A percentile compares a stretch with the other conserved stretches of the same genome.
Conservation (phyloP, 805 yeast species). For the Cyberlindnera nakhonratchasimensis region DNA sequence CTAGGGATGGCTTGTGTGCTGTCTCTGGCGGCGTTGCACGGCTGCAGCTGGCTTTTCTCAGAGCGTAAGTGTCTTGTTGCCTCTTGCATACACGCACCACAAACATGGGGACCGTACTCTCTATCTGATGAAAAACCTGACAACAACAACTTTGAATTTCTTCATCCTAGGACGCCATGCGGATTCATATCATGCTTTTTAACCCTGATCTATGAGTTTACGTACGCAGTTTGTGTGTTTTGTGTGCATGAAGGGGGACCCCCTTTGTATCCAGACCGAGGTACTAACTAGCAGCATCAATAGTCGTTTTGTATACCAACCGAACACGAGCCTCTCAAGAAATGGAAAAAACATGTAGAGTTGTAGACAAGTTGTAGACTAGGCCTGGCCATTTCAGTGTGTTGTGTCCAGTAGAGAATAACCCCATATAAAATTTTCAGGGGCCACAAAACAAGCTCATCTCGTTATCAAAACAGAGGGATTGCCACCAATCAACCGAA, state of each 20-base stretch:
- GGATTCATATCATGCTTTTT: slow-evolving; percentile 62
- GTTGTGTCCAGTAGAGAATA: too few species aligned
- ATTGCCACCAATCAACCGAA: not conserved
- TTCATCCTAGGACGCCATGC: slow-evolving; percentile 66
- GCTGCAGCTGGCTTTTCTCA: too few species aligned
- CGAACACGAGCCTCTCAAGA: too few species aligned
- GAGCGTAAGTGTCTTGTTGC: too few species aligned
- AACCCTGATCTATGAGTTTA: slow-evolving; percentile 50
- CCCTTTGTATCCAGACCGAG: not conserved
- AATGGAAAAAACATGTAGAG: too few species aligned
- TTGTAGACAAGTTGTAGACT: too few species aligned
- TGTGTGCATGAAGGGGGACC: not conserved
- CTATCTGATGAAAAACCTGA: slow-evolving; percentile 36
- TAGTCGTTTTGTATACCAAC: not conserved
- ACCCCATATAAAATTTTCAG: not conserved
- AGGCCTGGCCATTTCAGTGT: too few species aligned
- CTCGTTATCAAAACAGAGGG: not conserved
- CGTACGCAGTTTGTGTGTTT: not conserved
- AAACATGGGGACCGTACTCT: too few species aligned
- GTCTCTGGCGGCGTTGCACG: too few species aligned
- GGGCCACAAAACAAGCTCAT: not conserved
- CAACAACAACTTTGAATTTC: slow-evolving; percentile 59
- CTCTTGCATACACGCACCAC: too few species aligned
- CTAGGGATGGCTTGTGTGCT: too few species aligned
- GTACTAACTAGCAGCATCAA: not conserved